Evolutionary conservation across 2,329 filamentous ascomycete species (phyloP).

Genomic region (Cladophialophora psammophila): DNA sequence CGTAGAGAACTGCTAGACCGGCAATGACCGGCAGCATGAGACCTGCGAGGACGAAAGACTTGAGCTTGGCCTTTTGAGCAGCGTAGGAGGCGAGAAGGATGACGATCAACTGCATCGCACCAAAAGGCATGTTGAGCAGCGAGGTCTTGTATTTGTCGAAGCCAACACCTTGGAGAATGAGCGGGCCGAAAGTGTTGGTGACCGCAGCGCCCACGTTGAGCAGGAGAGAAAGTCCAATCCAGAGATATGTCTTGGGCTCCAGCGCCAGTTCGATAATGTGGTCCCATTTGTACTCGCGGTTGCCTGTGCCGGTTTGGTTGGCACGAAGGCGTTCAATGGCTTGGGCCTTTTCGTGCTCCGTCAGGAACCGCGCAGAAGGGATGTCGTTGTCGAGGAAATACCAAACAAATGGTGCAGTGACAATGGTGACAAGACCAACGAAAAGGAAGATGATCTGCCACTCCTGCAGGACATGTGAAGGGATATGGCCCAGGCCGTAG

Average conservation of each 20-base stretch:
- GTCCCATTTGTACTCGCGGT: slow-evolving; percentile 54
- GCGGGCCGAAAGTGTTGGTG: slow-evolving; percentile 69
- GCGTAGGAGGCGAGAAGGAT: slow-evolving; percentile 67
- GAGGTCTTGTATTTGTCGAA: slow-evolving; percentile 66
- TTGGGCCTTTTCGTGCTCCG: slow-evolving; percentile 54
- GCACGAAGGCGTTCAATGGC: slow-evolving; percentile 59
- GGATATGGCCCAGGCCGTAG: slow-evolving; percentile 64
- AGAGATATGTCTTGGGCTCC: slow-evolving; percentile 63
- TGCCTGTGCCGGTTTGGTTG: slow-evolving; percentile 58
- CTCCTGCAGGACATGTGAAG: slow-evolving; percentile 50
- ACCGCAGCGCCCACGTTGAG: slow-evolving; percentile 71
- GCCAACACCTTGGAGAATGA: slow-evolving; percentile 68
- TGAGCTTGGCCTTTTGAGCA: slow-evolving; percentile 64
- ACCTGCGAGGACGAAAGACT: slow-evolving; percentile 61
- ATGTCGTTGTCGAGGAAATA: slow-evolving; percentile 68
- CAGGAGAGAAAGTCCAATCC: slow-evolving; percentile 66
- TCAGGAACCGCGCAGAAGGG: slow-evolving; percentile 58
- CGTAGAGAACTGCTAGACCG: slow-evolving; percentile 61
- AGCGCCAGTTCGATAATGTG: slow-evolving; percentile 53
- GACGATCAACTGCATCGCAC: slow-evolving; percentile 65
- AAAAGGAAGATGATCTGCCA: slow-evolving; percentile 70
- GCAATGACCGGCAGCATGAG: slow-evolving; percentile 68
- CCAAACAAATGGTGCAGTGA: slow-evolving; percentile 65
- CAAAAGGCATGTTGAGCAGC: slow-evolving; percentile 72
- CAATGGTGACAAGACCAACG: slow-evolving; percentile 66